These are phyloP conservation scores for Malassezia equina DNA, from an alignment of 1,284 basidiomycete genomes.

Conservation along the genomic window DNA sequence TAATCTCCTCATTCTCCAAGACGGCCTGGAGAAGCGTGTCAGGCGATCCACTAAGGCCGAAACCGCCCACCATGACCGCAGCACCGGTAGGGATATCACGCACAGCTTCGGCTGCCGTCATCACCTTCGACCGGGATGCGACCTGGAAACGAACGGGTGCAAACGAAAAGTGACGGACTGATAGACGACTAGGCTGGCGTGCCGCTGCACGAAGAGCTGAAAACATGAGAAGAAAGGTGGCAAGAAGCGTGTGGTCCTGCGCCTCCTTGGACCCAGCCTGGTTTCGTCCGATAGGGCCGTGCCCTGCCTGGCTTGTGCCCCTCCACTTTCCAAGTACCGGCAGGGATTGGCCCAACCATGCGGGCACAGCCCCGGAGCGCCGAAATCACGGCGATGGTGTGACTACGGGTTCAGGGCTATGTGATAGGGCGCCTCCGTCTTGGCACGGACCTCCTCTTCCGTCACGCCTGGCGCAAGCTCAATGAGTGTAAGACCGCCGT, in stretches of 20 bases:
- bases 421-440: conserved; percentile 70
- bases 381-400: background rate
- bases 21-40: conserved; percentile 43
- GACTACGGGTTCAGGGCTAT: conserved; percentile 42
- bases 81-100: conserved; percentile 35
- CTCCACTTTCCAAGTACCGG: background rate
- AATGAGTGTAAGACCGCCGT: conserved; percentile 63
- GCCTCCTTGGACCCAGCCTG: too few species aligned
- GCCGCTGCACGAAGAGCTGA: conserved; percentile 3
- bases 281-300: background rate
- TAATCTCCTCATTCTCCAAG: conserved; percentile 24
- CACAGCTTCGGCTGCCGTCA: conserved; percentile 35
- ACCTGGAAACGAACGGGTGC: conserved; percentile 6
- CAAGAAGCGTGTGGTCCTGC: background rate
- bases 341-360: background rate
- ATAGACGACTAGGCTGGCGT: conserved; percentile 1
- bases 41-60: conserved; percentile 45
- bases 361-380: background rate
- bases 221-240: conserved; percentile 1
- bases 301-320: background rate
- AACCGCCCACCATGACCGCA: conserved; percentile 37
- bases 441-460: conserved; percentile 69
- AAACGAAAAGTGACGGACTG: background rate
- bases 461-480: conserved; percentile 74
- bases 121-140: conserved; percentile 23